Base-by-base conservation (phyloP, 2,329 filamentous ascomycete genomes). In the Cadophora gregata region DNA sequence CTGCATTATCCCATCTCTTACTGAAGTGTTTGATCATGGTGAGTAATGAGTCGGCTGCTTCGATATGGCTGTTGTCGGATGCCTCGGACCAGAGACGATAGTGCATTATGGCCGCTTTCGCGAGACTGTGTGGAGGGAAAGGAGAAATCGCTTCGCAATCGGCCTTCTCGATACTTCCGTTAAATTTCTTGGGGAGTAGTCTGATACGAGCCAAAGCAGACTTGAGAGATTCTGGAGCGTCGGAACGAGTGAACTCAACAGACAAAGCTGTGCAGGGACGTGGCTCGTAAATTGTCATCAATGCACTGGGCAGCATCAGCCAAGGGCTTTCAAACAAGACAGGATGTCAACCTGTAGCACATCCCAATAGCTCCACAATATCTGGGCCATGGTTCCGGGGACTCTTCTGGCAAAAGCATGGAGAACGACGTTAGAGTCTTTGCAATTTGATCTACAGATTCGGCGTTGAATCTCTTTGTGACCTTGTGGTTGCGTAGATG, bases 341-440 rank as follows among this genome's bases (percentile, higher is more conserved):
- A 36, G 24, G 50, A 9, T 9, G 16, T 10, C n/a, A 27, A 69
- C 70, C 59, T 67, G 45, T 67, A 70, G 38, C 70, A 71, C 68
- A 71, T 71, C 7, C 68, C 70, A 14, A 71, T 67, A 6, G 70
- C 68, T 9, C 70, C 70, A 48, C 70, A 71, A 24, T 71, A 71
- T 21, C 56, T 63, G 29, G 70, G 70, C 70, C 70, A 71, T 19
- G 70, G 68, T 31, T 67, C 55, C 2, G 70, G 64, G 10, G 68
- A 66, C 12, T 71, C 70, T 67, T 71, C 70, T 12, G 70, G 70
- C n/a, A 71, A 59, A 9, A 71, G 42, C 25, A 67, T 42, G 0
- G 68, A 67, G 51, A 71, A 70, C 5, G 66, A 62, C 29, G 66
- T 69, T 9, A 71, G 33, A n/a, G 70, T 71, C 53, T 67, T 65